Percentiles rank a stretch among this genome's conserved stretches.
phyloP scores from a whole-genome alignment of 2,329 filamentous ascomycete species.

The Tolypocladium cylindrosporum region DNA sequence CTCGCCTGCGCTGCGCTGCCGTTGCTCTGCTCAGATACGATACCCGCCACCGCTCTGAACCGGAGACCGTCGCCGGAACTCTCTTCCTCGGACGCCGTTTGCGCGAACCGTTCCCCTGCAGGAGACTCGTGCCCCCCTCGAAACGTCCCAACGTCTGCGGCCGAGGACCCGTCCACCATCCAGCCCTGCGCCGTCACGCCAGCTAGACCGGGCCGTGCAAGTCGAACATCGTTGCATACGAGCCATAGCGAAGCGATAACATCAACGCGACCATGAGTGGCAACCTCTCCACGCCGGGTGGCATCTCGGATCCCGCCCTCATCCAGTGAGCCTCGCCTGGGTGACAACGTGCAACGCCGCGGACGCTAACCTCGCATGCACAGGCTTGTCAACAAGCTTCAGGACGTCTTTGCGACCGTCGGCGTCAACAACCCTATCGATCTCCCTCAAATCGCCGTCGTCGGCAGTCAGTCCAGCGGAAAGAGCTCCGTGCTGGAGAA shows the following conservation, averaged over 20 bases:
- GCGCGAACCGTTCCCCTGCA: neutral
- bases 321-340: slow-evolving; percentile 42
- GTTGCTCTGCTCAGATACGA: neutral
- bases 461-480: slow-evolving; percentile 96
- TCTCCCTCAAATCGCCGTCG: slow-evolving; percentile 93
- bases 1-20: slow-evolving; percentile 1
- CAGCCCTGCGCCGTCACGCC: slow-evolving; percentile 1
- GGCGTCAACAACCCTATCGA: slow-evolving; percentile 99
- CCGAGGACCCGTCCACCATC: neutral
- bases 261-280: slow-evolving; percentile 19
- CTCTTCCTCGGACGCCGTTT: neutral
- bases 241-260: slow-evolving; percentile 3
- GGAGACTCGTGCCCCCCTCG: neutral
- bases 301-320: slow-evolving; percentile 56
- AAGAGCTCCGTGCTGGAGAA: slow-evolving; percentile 99
- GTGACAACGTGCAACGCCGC: neutral
- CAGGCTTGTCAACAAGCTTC: slow-evolving; percentile 93
- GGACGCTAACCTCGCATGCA: slow-evolving; percentile 3
- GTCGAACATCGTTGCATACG: slow-evolving; percentile 5
- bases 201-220: neutral
- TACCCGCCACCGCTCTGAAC: neutral
- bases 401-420: slow-evolving; percentile 98
- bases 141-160: neutral
- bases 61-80: neutral
- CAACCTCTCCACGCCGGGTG: slow-evolving; percentile 36